Base-by-base conservation (phyloP, 179 eudicot genomes). In the Vitellaria paradoxa region DNA sequence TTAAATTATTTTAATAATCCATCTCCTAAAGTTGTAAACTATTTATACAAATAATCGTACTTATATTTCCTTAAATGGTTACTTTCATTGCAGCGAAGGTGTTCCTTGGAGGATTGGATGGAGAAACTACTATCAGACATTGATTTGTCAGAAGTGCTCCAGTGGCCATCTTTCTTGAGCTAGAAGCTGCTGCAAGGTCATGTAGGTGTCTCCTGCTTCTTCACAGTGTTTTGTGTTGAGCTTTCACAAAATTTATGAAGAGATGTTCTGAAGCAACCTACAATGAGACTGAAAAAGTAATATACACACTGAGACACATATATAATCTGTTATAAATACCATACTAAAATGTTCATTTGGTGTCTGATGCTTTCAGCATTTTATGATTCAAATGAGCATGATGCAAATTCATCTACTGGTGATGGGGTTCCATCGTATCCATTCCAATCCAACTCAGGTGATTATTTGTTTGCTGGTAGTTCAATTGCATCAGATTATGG, bases 111-210 rank as follows among this genome's bases (percentile, higher is more conserved):
- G 83, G 89, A 79, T 73, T 95, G 99, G 99, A 84, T 93, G 89
- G 84, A 88, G 80, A 90, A 85, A 75, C 77, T 95, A 69, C 82
- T 95, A 75, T 88, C 93, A n/a, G 97, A 90, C 81, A 91, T 93
- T 77, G 91, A 87, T 75, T 70, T 91, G 65, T 93, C 99, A 76
- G 99, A 80, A 91, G 92, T 85, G 88, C 86, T 73, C 90, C 85
- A 61, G 93, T 91, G 79, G 99, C 99, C 73, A 88, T 90, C 15
- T 95, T 93, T 80, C 84, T 95, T 49, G 99, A 95, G 84, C 84
- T 95, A 79, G 99, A 95, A 95, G 99, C 94, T 76, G 97, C 99
- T 78, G 98, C 88, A 72, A 88, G 95, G 83, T 86, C 94, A 85
- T 86, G 99, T 95, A 86, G 60, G 98, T 88, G 81, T 78, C 80